These are phyloP conservation scores for Schizophyllum commune DNA, from an alignment of 1,284 basidiomycete species.

Conservation along the genomic window DNA sequence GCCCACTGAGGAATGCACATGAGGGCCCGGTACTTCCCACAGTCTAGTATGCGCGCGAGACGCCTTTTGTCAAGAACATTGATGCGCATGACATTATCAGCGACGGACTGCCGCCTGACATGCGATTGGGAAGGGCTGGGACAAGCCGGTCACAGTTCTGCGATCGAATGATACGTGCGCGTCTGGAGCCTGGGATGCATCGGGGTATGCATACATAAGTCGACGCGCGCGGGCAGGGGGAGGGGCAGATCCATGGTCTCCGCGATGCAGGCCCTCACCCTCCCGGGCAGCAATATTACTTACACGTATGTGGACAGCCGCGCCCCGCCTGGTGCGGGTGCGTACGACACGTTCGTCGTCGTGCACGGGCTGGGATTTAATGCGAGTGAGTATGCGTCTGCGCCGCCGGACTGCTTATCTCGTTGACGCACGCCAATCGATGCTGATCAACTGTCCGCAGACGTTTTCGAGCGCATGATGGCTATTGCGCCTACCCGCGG, in stretches of 20 bases:
- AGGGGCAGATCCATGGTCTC: not conserved
- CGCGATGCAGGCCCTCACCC: not conserved
- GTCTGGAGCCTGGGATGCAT: not conserved
- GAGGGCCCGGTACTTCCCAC: not conserved
- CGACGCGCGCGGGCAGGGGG: not conserved
- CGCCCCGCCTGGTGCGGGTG: no score
- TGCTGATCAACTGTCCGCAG: not conserved
- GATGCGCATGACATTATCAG: not conserved
- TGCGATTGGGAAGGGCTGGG: not conserved
- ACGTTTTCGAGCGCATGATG: slow-evolving; percentile 12
- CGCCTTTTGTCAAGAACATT: not conserved
- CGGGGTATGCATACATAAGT: not conserved
- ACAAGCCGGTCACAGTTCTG: not conserved
- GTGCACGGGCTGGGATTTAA: not conserved
- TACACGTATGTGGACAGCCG: not conserved
- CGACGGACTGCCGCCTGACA: not conserved
- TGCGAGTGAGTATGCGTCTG: not conserved
- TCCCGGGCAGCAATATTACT: not conserved
- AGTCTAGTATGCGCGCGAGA: no score
- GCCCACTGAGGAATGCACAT: not conserved
- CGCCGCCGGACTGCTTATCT: not conserved
- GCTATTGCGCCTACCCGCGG: slow-evolving; percentile 8
- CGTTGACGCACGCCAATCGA: not conserved
- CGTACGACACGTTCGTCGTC: not conserved
- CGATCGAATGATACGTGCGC: not conserved